Base-by-base conservation (phyloP, 805 yeast genomes). In the Starmerella bombicola region DNA sequence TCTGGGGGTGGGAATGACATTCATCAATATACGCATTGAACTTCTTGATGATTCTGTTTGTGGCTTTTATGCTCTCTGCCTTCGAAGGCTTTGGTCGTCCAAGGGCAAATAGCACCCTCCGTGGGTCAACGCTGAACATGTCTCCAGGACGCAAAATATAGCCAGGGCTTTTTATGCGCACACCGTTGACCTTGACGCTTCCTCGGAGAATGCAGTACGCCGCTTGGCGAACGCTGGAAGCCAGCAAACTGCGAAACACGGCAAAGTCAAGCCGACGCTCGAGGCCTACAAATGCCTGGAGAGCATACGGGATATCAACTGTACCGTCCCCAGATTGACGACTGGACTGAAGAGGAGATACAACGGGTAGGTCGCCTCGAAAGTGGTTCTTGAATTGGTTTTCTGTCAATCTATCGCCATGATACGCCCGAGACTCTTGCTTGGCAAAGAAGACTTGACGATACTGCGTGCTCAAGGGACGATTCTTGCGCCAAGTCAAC, bases 361-460 rank as follows among this genome's bases (percentile, higher is more conserved):
- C 95, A 22, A 93, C 81, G 45, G 80, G 77, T 51, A 85, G 67
- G 45, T 78, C 76, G 35, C 69, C 67, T 40, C 75, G 66, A 64
- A 88, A 86, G 37, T 71, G 60, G 7, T 74, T 63, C 56, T 80
- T 79, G 78, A 85, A 81, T 57, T 86, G 74, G 16, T 73, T 66
- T 59, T 91, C 98, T 1, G 88, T 80, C 41, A 88, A 60, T 58
- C 80, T 83, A 56, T 91, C 97, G 53, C 98, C 98, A 59, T 88
- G 98, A 60, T 88, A 88, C 1, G 88, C 79, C 63, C 98, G 74
- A 6, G 96, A 78, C 57, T 86, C 95, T 57, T 76, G 79, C 61
- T 91, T 88, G 38, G 95, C 78, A 5, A 70, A 64, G 88, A 94
- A 91, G 63, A 85, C 84, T 61, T 88, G 94, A 62, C 83, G 94